Evolutionary conservation across 177 flowering plant species (phyloP), one percentile per base, ranked within the genome.

Genomic region (Vitis hybrid): DNA sequence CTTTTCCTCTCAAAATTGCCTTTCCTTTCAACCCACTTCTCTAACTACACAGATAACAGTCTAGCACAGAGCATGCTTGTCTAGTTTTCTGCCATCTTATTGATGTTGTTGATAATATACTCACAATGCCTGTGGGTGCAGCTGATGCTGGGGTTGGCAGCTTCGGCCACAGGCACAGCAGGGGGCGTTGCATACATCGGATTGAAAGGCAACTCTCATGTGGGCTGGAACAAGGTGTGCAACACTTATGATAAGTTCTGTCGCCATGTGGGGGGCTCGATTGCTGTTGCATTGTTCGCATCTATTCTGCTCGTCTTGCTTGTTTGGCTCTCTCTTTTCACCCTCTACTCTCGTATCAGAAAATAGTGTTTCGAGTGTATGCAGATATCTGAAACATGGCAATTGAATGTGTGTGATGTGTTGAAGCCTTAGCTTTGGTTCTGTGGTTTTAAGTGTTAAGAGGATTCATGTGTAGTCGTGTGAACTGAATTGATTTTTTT

Each of bases 131-230:
- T 28, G 4, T 28, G 31, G 31, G 69, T 74, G 74, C 89, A 92
- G 97, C 4, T 91, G 64, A 73, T 85, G 71, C 62, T 88, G 20
- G 97, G 89, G n/a, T 18, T 90, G 11, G 75, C 84, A 54, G 85
- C 89, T 31, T 72, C 96, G 10, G 97, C 96, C 6, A 83, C 85
- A 0, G 95, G 92, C 5, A 62, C 92, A 20, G 89, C 90, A 1
- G 90, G 89, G 0, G 88, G 75, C 1, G 85, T 90, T 1, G 96
- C 78, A 7, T 89, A 90, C 62, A 52, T 91, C 1, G 96, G 94
- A 12, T 65, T 86, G 47, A 88, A 83, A 70, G 97, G 97, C 3
- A 87, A 90, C 66, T 71, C 81, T 6, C 88, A 88, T 22, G 75
- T 69, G 0, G 51, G 65, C 0, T 89, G 95, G 95, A 3, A 0